Percentiles rank a stretch among this genome's conserved stretches.
phyloP scores from a whole-genome alignment of 2,329 filamentous ascomycete genomes.

The Triangularia setosa region DNA sequence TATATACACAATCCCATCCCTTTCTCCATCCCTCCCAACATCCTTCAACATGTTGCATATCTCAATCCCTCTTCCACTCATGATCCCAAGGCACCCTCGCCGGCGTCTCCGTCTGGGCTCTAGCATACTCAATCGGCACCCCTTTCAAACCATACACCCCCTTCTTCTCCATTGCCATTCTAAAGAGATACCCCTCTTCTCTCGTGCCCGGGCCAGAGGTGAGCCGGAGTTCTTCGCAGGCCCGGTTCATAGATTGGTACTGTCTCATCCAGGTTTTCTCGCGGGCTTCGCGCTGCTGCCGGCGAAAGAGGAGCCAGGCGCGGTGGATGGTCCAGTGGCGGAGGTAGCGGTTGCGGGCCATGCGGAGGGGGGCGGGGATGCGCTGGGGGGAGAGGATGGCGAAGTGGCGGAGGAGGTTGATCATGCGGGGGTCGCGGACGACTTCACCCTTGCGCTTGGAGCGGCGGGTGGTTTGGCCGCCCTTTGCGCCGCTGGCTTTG shows the following conservation, averaged over 20 bases:
- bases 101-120: slow-evolving; percentile 80
- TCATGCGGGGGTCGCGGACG: slow-evolving; percentile 32
- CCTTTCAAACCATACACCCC: slow-evolving; percentile 68
- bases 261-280: slow-evolving; percentile 70
- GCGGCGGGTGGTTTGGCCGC: neutral
- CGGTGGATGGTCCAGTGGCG: slow-evolving; percentile 99
- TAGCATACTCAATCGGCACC: slow-evolving; percentile 88
- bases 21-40: neutral
- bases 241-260: slow-evolving; percentile 77
- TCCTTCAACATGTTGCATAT: neutral
- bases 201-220: slow-evolving; percentile 54
- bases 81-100: slow-evolving; percentile 83
- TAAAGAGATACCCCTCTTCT: slow-evolving; percentile 70
- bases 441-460: slow-evolving; percentile 11
- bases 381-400: slow-evolving; percentile 30
- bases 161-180: slow-evolving; percentile 87
- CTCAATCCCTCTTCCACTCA: slow-evolving; percentile 66
- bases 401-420: slow-evolving; percentile 32
- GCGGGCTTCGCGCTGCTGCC: slow-evolving; percentile 60
- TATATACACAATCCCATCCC: neutral
- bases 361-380: slow-evolving; percentile 67
- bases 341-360: slow-evolving; percentile 80
- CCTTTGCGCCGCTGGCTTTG: neutral
- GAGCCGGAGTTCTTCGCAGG: slow-evolving; percentile 77
- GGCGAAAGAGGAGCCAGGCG: slow-evolving; percentile 80